Percentiles rank a stretch among this genome's conserved stretches.
Conservation (phyloP, 202 grass and related monocot species). For the Sporobolus alterniflorus region DNA sequence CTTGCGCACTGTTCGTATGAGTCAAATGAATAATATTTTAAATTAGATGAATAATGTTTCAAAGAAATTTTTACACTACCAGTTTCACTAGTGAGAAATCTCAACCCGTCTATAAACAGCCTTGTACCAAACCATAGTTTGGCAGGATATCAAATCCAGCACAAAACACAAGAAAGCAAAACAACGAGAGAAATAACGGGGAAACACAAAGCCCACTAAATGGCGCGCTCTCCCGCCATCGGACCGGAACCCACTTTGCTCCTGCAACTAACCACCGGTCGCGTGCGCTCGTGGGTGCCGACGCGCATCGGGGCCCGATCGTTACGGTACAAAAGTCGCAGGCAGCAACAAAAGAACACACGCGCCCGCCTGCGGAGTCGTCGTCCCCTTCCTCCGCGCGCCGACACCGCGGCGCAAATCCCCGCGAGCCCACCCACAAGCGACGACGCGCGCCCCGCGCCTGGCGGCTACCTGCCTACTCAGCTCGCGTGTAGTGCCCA, state of each 20-base stretch:
- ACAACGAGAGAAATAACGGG: not conserved
- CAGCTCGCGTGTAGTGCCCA: not conserved
- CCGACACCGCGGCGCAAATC: constrained; percentile 39
- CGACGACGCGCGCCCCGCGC: not conserved
- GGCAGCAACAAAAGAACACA: not conserved
- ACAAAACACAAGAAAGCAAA: not conserved
- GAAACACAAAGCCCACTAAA: not conserved
- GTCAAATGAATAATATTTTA: no score
- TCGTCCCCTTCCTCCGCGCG: constrained; percentile 37
- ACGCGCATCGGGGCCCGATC: constrained; percentile 21
- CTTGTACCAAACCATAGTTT: not conserved
- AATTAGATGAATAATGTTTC: no score
- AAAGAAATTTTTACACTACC: no score
- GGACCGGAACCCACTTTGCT: constrained; percentile 8
- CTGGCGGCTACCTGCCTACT: not conserved
- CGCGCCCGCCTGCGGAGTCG: not conserved
- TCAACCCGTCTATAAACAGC: no score
- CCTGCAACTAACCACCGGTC: not conserved
- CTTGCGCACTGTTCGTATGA: no score
- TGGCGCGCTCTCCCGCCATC: constrained; percentile 1
- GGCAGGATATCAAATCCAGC: not conserved
- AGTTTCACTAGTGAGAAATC: no score
- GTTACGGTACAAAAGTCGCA: constrained; percentile 16
- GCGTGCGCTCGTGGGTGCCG: not conserved
- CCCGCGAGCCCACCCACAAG: not conserved